Evolutionary conservation across 2,329 filamentous ascomycete genomes (phyloP), one percentile per base, ranked within the genome.

Genomic region (Penicillium sp.): DNA sequence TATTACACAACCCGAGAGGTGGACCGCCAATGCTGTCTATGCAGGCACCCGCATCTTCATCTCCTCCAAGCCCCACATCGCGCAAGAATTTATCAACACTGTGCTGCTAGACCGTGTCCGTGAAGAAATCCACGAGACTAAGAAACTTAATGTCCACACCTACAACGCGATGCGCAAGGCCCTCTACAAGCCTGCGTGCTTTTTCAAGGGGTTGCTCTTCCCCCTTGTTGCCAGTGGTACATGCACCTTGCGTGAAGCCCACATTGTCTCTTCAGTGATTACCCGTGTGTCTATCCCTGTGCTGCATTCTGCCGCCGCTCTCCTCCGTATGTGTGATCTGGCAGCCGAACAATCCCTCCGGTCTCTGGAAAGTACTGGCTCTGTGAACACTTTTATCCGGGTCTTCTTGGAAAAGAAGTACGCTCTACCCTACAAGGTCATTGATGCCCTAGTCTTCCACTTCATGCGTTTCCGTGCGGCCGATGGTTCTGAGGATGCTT

Each of bases 201-300:
- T 96, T 77, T 99, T 99, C 84, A 96, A 97, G 75, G 95, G 93
- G 4, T 86, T 99, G 65, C 81, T 99, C 16, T 98, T 98, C 71
- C 95, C 95, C 0, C 84, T 99, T 19, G 87, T 96, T 10, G 85
- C 85, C 9, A 90, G 87, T 50, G 90, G 91, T 27, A 91, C 88
- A n/a, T 97, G 93, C 78, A 96, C 93, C 0, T 78, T 98, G 50
- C 86, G 93, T 50, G 95, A 99, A 76, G 95, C 95, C 5, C 87
- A 91, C 66, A 98, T 99, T 64, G 85, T 99, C 43, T 90, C 90
- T 3, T 92, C 89, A 9, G 93, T 96, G 1, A 83, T 99, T 47
- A 85, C 89, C 6, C 84, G 93, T 57, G 87, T 97, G 19, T 92
- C 90, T 3, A 89, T 98, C 19, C 95, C 91, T 0, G 92, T 97